phyloP scores from a whole-genome alignment of 129 eudicot genomes.

The Scalesia atractyloides region DNA sequence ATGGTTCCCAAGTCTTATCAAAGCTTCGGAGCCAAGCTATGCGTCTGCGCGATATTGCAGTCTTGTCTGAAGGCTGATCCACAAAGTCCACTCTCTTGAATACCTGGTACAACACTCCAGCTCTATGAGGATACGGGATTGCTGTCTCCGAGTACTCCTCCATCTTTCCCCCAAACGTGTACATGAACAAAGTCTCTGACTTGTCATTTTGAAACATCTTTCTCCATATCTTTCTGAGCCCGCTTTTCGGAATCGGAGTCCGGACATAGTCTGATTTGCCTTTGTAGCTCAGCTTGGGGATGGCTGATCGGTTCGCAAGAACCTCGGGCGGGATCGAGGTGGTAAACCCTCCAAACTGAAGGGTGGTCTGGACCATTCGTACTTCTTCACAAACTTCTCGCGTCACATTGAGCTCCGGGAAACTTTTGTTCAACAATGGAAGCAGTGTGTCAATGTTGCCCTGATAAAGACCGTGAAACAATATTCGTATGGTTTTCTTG shows the following conservation, averaged over 20 bases:
- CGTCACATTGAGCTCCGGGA: neutral
- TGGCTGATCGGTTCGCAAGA: neutral
- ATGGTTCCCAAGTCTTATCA: conserved; percentile 14
- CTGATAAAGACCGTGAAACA: neutral
- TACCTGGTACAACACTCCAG: neutral
- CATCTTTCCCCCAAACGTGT: conserved; percentile 29
- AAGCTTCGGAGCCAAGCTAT: conserved; percentile 20
- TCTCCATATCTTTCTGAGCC: neutral
- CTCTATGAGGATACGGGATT: neutral
- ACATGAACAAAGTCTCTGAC: neutral
- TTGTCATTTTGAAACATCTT: conserved; percentile 12
- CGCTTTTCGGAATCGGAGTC: neutral
- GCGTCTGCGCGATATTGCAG: neutral
- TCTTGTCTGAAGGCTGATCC: neutral
- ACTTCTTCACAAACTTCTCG: conserved; percentile 1
- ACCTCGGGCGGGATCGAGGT: neutral
- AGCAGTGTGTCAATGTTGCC: neutral
- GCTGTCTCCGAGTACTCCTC: conserved; percentile 14
- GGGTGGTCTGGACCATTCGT: conserved; percentile 3
- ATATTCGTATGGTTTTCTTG: conserved; percentile 21
- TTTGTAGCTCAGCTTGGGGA: neutral
- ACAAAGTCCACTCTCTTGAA: neutral
- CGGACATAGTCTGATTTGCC: conserved; percentile 21
- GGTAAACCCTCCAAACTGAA: neutral
- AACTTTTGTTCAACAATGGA: neutral